Evolutionary conservation across 192 early-diverging fungal genomes (phyloP).

Genomic region (Globomyces pollinis-pini): DNA sequence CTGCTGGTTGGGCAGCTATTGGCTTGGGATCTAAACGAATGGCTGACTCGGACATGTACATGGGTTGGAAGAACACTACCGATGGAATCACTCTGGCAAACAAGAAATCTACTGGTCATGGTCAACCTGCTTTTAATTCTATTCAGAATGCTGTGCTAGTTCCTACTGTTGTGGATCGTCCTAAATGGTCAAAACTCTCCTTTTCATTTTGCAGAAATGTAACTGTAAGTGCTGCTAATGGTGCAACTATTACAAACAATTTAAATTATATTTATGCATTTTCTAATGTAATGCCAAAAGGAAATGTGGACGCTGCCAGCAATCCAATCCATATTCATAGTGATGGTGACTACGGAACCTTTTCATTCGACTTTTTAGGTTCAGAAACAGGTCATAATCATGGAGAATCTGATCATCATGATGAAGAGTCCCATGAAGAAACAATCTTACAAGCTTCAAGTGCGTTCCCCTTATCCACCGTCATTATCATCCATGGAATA

Average conservation of each 20-base stretch:
- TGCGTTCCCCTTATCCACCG: neutral
- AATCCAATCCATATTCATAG: neutral
- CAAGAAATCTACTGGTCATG: neutral
- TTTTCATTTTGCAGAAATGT: neutral
- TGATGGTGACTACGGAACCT: neutral
- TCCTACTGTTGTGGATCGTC: neutral
- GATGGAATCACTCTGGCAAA: slow-evolving; percentile 15
- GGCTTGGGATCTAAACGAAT: slow-evolving; percentile 12
- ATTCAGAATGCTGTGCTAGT: neutral
- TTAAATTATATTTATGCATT: slow-evolving; percentile 4
- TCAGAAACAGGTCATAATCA: neutral
- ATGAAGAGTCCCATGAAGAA: too few species aligned
- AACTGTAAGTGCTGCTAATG: neutral
- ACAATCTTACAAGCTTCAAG: neutral
- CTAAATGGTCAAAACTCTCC: neutral
- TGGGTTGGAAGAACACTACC: slow-evolving; percentile 22
- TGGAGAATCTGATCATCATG: neutral
- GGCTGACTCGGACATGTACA: slow-evolving; percentile 22
- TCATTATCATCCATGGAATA: slow-evolving; percentile 4
- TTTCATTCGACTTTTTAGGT: neutral
- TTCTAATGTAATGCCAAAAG: neutral
- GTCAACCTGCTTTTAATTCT: neutral
- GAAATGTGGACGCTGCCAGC: neutral
- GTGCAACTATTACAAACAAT: neutral
- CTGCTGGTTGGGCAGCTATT: slow-evolving; percentile 9